Conservation (phyloP, 192 early-diverging fungal genomes). For the Coemansia sp. region DNA sequence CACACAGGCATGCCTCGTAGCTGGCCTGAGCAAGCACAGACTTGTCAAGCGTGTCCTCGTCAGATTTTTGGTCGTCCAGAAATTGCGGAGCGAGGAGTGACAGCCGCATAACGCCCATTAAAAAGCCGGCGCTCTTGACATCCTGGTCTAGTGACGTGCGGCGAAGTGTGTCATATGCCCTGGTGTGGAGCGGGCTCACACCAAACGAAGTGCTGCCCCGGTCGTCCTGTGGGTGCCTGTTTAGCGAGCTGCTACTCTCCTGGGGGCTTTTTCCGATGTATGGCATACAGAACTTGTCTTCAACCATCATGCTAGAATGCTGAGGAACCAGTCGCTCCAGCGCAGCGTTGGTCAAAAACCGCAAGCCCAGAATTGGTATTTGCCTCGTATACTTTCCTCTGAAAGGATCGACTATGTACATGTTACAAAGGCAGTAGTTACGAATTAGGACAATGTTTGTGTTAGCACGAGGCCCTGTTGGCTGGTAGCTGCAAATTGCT, state of each 20-base stretch:
- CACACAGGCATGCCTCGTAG: conserved; percentile 31
- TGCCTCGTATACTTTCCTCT: conserved; percentile 13
- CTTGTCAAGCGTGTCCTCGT: conserved; percentile 3
- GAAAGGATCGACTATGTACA: conserved; percentile 17
- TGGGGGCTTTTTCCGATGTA: neutral
- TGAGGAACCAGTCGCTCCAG: conserved; percentile 28
- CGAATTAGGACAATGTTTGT: neutral
- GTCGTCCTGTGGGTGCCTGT: neutral
- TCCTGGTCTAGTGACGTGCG: conserved; percentile 29
- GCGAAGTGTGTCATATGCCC: conserved; percentile 27
- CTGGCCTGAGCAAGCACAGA: conserved; percentile 12
- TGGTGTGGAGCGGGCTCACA: conserved; percentile 6
- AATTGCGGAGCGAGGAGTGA: conserved; percentile 14
- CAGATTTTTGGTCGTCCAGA: neutral
- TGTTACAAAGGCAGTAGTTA: neutral
- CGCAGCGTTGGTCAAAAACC: conserved; percentile 28
- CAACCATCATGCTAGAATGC: conserved; percentile 21
- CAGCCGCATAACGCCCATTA: conserved; percentile 35
- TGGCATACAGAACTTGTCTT: conserved; percentile 25
- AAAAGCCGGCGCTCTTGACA: conserved; percentile 23
- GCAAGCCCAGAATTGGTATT: conserved; percentile 30
- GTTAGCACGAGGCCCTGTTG: neutral
- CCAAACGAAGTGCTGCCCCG: conserved; percentile 7
- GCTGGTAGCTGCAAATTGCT: neutral
- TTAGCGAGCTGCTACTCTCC: neutral